Percentiles rank a stretch among this genome's conserved stretches.
Conservation (phyloP, 108 stramenopile genomes). For the Cyclotella atomus region DNA sequence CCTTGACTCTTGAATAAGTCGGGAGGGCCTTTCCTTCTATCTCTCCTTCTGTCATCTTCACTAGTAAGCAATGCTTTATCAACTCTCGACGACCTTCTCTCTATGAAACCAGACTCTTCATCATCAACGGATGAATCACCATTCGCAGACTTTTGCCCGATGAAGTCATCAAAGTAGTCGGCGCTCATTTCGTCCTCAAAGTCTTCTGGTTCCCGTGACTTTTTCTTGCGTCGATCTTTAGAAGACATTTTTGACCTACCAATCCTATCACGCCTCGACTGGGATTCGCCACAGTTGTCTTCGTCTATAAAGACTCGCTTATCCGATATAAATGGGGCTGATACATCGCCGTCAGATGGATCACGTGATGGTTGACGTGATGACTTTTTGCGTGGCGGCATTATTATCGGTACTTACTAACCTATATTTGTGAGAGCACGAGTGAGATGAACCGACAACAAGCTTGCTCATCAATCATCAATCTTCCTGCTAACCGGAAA, state of each 20-base stretch:
- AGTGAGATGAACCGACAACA: too few species aligned
- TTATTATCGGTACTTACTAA: too few species aligned
- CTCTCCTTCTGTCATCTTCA: neutral
- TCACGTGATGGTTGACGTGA: neutral
- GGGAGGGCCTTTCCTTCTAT: neutral
- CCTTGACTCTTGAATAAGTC: neutral
- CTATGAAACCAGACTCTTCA: neutral
- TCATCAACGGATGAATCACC: neutral
- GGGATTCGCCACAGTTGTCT: neutral
- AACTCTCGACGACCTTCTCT: neutral
- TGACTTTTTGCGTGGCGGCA: neutral
- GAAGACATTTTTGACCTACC: neutral
- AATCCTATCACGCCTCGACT: neutral
- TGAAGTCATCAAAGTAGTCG: neutral
- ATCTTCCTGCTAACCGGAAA: too few species aligned
- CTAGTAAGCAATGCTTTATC: neutral
- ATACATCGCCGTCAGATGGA: conserved; percentile 3
- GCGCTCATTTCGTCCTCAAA: neutral
- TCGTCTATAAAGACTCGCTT: neutral
- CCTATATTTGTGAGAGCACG: too few species aligned
- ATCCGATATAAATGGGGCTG: neutral
- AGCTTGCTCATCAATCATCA: too few species aligned
- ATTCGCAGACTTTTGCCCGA: neutral
- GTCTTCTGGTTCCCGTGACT: neutral
- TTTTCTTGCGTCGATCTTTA: neutral